These are phyloP conservation scores for Daedaleopsis nitida DNA, from an alignment of 768 basidiomycete species.

Conservation along the genomic window DNA sequence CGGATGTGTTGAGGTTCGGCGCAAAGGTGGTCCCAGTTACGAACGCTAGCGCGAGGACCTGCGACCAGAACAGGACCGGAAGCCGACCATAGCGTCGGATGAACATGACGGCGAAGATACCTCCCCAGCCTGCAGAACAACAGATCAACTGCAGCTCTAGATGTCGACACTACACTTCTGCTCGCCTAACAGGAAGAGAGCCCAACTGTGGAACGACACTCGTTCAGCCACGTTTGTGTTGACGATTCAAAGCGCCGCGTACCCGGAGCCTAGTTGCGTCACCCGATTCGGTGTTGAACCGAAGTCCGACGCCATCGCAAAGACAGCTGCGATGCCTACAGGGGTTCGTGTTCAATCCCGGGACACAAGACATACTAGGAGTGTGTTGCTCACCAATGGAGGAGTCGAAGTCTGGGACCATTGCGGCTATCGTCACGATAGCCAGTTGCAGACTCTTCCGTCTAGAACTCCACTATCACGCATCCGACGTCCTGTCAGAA, in stretches of 20 bases:
- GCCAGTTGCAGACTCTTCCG: constrained; percentile 57
- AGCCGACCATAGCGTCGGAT: constrained; percentile 67
- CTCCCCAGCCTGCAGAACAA: constrained; percentile 51
- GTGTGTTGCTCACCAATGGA: constrained; percentile 46
- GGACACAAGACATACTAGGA: not conserved
- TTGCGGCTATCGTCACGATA: constrained; percentile 62
- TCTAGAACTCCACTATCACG: constrained; percentile 47
- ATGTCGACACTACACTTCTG: not conserved
- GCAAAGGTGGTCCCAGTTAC: constrained; percentile 58
- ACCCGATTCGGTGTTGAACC: constrained; percentile 56
- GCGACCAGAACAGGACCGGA: constrained; percentile 68
- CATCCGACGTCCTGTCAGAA: no score
- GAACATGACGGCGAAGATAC: constrained; percentile 57
- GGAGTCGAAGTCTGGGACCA: constrained; percentile 68
- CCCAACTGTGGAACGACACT: constrained; percentile 56
- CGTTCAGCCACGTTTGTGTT: no score
- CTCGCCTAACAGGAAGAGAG: constrained; percentile 59
- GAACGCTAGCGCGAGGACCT: constrained; percentile 56
- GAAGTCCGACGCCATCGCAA: constrained; percentile 55
- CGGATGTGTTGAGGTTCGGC: constrained; percentile 53
- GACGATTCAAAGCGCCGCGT: not conserved
- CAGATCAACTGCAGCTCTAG: not conserved
- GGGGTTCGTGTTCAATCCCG: not conserved
- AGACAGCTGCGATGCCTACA: constrained; percentile 59
- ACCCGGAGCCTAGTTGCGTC: constrained; percentile 60